Conservation (phyloP, 257 asterid species). For the Capsicum rhomboideum region DNA sequence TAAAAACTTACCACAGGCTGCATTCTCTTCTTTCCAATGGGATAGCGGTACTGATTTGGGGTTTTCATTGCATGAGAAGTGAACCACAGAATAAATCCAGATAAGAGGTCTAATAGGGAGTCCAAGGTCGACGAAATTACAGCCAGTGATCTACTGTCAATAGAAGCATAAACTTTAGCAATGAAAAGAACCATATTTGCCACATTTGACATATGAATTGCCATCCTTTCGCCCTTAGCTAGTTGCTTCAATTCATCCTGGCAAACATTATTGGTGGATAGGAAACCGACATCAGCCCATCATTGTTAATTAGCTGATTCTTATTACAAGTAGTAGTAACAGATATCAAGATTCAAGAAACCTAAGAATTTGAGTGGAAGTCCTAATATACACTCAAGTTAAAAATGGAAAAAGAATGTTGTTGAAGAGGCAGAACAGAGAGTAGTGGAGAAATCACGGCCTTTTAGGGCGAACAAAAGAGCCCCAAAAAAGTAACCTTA, state of each 20-base stretch:
- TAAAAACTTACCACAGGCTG: slow-evolving; percentile 74
- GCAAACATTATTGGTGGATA: not conserved
- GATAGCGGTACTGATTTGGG: slow-evolving; percentile 74
- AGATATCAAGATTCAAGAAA: not conserved
- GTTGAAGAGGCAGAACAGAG: not conserved
- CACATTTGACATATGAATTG: slow-evolving; percentile 54
- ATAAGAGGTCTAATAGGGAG: slow-evolving; percentile 75
- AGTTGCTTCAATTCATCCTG: slow-evolving; percentile 72
- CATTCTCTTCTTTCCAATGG: slow-evolving; percentile 91
- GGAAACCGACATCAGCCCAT: not conserved
- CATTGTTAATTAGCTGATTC: not conserved
- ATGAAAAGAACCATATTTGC: slow-evolving; percentile 67
- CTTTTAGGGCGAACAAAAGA: not conserved
- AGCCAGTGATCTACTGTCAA: slow-evolving; percentile 84
- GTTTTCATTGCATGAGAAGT: slow-evolving; percentile 75
- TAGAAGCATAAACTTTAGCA: slow-evolving; percentile 76
- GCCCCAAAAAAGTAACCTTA: not conserved
- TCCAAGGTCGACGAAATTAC: slow-evolving; percentile 91
- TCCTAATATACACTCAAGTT: not conserved
- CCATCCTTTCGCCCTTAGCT: slow-evolving; percentile 66
- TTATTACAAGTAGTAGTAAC: not conserved
- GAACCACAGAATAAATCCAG: slow-evolving; percentile 90
- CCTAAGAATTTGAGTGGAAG: not conserved
- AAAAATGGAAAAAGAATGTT: not conserved
- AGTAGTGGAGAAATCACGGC: no score